Evolutionary conservation across 148 eudicot genomes (phyloP).

Genomic region (Euryodendron excelsum): DNA sequence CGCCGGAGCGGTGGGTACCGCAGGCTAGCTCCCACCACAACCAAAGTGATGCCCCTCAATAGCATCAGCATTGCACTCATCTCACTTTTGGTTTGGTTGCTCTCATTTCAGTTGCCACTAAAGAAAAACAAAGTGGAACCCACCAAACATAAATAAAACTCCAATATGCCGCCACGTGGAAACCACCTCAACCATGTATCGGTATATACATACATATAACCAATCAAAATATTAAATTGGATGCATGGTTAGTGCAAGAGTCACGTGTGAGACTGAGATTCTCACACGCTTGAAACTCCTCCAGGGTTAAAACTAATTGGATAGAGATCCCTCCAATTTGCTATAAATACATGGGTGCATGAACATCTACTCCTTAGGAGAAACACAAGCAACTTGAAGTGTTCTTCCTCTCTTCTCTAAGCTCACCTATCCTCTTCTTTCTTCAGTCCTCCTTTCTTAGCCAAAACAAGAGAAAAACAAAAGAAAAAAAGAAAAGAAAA

Average conservation of each 20-base stretch:
- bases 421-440: background rate
- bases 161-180: slow-evolving; percentile 19
- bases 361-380: slow-evolving; percentile 7
- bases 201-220: background rate
- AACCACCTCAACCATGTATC: slow-evolving; percentile 6
- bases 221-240: slow-evolving; percentile 21
- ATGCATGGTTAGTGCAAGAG: slow-evolving; percentile 2
- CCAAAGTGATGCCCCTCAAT: slow-evolving; percentile 4
- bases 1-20: background rate
- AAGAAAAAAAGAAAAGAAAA: slow-evolving; percentile 14
- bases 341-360: slow-evolving; percentile 18
- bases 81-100: slow-evolving; percentile 5
- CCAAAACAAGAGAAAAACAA: no score
- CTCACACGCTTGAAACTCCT: slow-evolving; percentile 19
- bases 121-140: slow-evolving; percentile 12
- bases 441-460: background rate
- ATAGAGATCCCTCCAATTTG: background rate
- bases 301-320: background rate
- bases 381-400: slow-evolving; percentile 21
- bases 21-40: background rate
- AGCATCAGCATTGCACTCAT: slow-evolving; percentile 25
- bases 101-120: slow-evolving; percentile 10
- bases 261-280: background rate
- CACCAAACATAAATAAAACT: background rate
- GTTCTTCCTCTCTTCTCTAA: slow-evolving; percentile 20